Base-by-base conservation (phyloP, 179 eudicot genomes). In the Spergularia azorica region DNA sequence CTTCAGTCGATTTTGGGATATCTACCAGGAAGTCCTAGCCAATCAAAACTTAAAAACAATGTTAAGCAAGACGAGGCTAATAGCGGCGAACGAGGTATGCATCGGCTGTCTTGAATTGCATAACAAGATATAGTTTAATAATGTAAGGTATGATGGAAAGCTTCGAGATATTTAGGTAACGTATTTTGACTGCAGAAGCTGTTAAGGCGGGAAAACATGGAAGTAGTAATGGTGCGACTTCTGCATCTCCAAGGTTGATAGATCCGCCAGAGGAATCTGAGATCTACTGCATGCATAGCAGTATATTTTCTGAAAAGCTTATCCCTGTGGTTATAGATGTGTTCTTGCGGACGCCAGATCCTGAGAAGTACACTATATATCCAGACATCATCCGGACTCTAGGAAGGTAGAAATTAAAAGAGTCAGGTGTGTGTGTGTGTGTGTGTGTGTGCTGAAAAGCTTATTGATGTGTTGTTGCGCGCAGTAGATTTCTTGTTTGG, bases 271-370 rank as follows among this genome's bases (percentile, higher is more conserved):
- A 73, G 51, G 85, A 80, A 76, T 68, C 81, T 54, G 81, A 74
- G 70, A 55, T 64, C 54, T 69, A 82, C 12, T 75, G 76, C 79
- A 79, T 80, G 78, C 76, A 90, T 58, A 84, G 82, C 81, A 82
- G 88, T 82, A 63, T 88, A 26, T 92, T 90, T 87, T 87, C 95
- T 64, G 99, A 96, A 79, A 96, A 94, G 82, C 89, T 96, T 77
- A 81, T 94, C 57, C 90, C 96, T n/a, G 86, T 88, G 62, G 78
- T 96, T 67, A 89, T 96, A 60, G 95, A 96, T 79, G 83, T 96
- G 65, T 85, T 88, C 77, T 72, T 94, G 77, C 86, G 76, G 72
- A 95, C 99, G 80, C 98, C 99, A 66, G 80, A 86, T 63, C 55
- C 36, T 21, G 97, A 92, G 76, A 94, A 88, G 83, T 92, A 82